These are phyloP conservation scores for Earliella scabrosa DNA, from an alignment of 1,284 basidiomycete genomes.

Conservation along the genomic window DNA sequence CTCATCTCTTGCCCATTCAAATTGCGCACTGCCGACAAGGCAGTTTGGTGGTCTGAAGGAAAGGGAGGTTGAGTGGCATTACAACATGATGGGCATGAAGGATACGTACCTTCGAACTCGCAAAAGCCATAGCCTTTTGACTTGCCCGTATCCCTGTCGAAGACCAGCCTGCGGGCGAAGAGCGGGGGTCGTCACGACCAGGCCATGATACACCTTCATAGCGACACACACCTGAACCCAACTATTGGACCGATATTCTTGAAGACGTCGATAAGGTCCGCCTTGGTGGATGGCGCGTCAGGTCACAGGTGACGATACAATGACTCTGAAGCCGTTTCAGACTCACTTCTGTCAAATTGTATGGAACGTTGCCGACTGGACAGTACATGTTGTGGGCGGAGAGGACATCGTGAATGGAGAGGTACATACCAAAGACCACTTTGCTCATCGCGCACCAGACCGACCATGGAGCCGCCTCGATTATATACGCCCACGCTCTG, in stretches of 20 bases:
- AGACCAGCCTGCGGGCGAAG: slow-evolving; percentile 69
- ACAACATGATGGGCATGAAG: slow-evolving; percentile 29
- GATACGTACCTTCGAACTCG: slow-evolving; percentile 91
- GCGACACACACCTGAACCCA: slow-evolving; percentile 81
- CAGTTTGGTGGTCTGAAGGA: slow-evolving; percentile 96
- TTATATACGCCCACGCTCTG: too few relatives aligned
- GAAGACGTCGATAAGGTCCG: slow-evolving; percentile 85
- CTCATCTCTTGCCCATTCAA: slow-evolving; percentile 75
- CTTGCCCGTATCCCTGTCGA: slow-evolving; percentile 94
- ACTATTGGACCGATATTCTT: slow-evolving; percentile 86
- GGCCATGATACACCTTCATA: too few relatives aligned
- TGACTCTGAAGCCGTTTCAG: too few relatives aligned
- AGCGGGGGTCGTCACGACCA: neutral
- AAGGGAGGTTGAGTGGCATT: neutral
- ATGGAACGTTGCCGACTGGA: slow-evolving; percentile 84
- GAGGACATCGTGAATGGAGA: neutral
- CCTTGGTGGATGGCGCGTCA: slow-evolving; percentile 41
- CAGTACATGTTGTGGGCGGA: neutral
- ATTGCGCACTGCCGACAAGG: slow-evolving; percentile 78
- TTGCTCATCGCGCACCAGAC: slow-evolving; percentile 50
- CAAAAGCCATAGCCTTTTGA: slow-evolving; percentile 98
- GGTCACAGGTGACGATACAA: neutral
- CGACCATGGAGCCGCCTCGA: too few relatives aligned
- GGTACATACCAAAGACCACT: slow-evolving; percentile 52
- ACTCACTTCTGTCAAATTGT: slow-evolving; percentile 79